Conservation (phyloP, 768 basidiomycete species). For the Termitomyces sp. region DNA sequence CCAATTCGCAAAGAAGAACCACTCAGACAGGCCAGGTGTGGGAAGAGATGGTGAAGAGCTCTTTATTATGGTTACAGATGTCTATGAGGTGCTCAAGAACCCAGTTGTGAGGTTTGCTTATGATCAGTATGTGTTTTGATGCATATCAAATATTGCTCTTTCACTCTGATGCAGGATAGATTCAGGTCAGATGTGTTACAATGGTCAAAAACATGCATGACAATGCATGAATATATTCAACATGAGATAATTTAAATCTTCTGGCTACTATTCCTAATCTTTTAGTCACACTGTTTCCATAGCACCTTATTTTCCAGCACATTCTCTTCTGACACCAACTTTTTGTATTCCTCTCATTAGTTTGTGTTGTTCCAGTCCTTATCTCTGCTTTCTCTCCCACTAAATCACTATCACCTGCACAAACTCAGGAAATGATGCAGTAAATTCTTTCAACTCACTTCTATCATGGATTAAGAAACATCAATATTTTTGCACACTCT, state of each 20-base stretch:
- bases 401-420: slow-evolving; percentile 31
- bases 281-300: slow-evolving; percentile 64
- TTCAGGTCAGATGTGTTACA: slow-evolving; percentile 72
- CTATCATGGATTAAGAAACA: slow-evolving; percentile 56
- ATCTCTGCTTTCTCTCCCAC: slow-evolving; percentile 56
- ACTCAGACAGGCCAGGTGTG: slow-evolving; percentile 69
- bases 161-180: slow-evolving; percentile 30
- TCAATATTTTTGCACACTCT: slow-evolving; percentile 52
- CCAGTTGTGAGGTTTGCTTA: slow-evolving; percentile 82
- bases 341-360: slow-evolving; percentile 72
- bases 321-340: slow-evolving; percentile 73
- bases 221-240: slow-evolving; percentile 64
- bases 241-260: slow-evolving; percentile 60
- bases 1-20: slow-evolving; percentile 67
- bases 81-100: slow-evolving; percentile 75
- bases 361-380: slow-evolving; percentile 67
- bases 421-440: slow-evolving; percentile 41
- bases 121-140: slow-evolving; percentile 51
- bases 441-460: slow-evolving; percentile 27
- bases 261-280: slow-evolving; percentile 65
- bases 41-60: slow-evolving; percentile 54
- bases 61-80: slow-evolving; percentile 71
- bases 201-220: slow-evolving; percentile 65
- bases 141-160: not conserved
- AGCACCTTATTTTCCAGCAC: slow-evolving; percentile 72